Conservation (phyloP, 2,329 filamentous ascomycete species). For the Dothiorella sarmentorum region DNA sequence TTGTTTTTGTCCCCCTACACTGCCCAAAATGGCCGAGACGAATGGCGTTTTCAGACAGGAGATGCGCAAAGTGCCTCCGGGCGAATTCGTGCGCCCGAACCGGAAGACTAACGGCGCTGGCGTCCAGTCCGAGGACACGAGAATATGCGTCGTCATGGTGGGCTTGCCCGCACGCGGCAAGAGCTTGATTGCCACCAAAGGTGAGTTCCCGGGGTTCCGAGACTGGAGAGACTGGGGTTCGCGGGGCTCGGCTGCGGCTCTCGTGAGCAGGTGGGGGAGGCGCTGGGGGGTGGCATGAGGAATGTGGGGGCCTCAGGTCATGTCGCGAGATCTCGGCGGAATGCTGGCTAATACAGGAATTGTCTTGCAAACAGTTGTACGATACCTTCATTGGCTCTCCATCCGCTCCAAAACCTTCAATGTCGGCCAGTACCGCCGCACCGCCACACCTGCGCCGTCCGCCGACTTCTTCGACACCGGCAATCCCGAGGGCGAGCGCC, state of each 20-base stretch:
- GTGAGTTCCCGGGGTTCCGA: constrained; percentile 48
- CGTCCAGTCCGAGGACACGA: constrained; percentile 89
- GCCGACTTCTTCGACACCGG: constrained; percentile 93
- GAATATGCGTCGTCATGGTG: constrained; percentile 98
- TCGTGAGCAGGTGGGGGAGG: constrained; percentile 15
- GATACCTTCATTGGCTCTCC: constrained; percentile 95
- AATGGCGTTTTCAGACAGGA: constrained; percentile 39
- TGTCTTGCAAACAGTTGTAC: constrained; percentile 39
- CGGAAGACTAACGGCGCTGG: constrained; percentile 59
- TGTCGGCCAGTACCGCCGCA: constrained; percentile 90
- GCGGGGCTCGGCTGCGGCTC: constrained; percentile 6
- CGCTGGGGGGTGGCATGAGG: constrained; percentile 13
- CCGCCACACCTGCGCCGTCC: constrained; percentile 81
- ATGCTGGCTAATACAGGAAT: constrained; percentile 1
- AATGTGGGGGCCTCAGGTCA: constrained; percentile 12
- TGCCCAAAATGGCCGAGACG: constrained; percentile 24
- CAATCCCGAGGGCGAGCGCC: constrained; percentile 86
- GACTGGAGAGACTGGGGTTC: constrained; percentile 3
- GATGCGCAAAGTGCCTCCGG: constrained; percentile 39
- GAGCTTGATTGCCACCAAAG: constrained; percentile 96
- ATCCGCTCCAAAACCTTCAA: constrained; percentile 95
- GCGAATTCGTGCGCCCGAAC: constrained; percentile 44
- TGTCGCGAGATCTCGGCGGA: neutral
- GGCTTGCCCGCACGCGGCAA: constrained; percentile 93
- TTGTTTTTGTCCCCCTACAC: neutral